A percentile compares a stretch with the other conserved stretches of the same genome.
phyloP scores from a whole-genome alignment of 2,329 filamentous ascomycete species.

The Trichophyton benhamiae region DNA sequence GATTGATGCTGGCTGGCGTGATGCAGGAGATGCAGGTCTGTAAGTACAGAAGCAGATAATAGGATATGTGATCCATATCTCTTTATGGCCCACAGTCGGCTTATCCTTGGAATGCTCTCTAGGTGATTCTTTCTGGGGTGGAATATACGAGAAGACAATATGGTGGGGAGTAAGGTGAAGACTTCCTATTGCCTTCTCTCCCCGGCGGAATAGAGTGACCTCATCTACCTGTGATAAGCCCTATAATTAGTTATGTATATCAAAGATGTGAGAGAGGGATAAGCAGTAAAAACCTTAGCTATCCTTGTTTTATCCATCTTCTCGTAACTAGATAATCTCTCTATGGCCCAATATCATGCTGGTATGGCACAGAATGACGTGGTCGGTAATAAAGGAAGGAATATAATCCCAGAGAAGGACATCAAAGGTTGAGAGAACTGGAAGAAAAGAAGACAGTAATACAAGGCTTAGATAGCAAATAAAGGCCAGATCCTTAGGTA shows the following conservation, averaged over 20 bases:
- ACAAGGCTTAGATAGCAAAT: neutral
- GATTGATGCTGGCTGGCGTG: constrained; percentile 65
- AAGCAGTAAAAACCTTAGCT: constrained; percentile 10
- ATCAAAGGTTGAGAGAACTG: neutral
- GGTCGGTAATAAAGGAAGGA: neutral
- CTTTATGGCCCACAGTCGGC: constrained; percentile 42
- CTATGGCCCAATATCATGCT: neutral
- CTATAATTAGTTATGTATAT: constrained; percentile 2
- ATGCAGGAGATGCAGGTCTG: constrained; percentile 57
- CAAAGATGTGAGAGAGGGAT: neutral
- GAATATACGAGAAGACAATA: constrained; percentile 50
- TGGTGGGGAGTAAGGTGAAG: constrained; percentile 52
- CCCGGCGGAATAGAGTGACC: constrained; percentile 47
- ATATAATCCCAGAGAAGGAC: neutral
- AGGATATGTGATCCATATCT: constrained; percentile 90
- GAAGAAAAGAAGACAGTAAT: neutral
- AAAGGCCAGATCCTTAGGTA: neutral
- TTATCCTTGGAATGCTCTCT: constrained; percentile 27
- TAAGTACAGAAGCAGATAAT: constrained; percentile 74
- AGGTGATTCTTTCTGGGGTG: constrained; percentile 29
- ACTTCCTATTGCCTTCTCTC: constrained; percentile 46
- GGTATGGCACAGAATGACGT: neutral
- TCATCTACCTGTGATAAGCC: constrained; percentile 35
- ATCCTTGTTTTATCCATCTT: constrained; percentile 15
- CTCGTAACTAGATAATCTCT: neutral